A percentile compares a stretch with the other conserved stretches of the same genome.
Conservation (phyloP, 305 asterid genomes). For the Withania somnifera region DNA sequence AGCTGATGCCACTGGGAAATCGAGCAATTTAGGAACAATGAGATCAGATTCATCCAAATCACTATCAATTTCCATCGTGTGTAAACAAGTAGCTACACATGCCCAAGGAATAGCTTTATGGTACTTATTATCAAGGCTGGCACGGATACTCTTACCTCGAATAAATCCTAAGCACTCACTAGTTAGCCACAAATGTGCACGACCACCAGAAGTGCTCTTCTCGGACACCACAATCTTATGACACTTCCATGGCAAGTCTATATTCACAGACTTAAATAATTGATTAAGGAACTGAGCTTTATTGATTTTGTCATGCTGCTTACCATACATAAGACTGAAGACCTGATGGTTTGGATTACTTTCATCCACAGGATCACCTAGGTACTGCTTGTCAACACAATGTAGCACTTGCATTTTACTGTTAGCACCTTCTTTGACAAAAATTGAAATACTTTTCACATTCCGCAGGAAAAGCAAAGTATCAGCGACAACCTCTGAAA, state of each 20-base stretch:
- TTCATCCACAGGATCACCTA: conserved; percentile 53
- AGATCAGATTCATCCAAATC: conserved; percentile 25
- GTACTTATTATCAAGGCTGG: conserved; percentile 44
- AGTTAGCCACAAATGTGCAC: conserved; percentile 72
- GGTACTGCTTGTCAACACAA: conserved; percentile 54
- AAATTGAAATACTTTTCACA: conserved; percentile 72
- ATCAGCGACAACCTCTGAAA: conserved; percentile 71
- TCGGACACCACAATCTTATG: conserved; percentile 83
- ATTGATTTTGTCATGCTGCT: conserved; percentile 43
- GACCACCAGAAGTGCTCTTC: conserved; percentile 47
- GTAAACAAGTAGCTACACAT: conserved; percentile 73
- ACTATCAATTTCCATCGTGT: conserved; percentile 34
- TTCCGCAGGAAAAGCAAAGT: conserved; percentile 79
- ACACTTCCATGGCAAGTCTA: conserved; percentile 71
- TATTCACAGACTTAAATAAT: conserved; percentile 48
- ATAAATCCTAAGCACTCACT: conserved; percentile 68
- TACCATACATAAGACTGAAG: conserved; percentile 54
- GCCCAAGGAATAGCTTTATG: conserved; percentile 85
- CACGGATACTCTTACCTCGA: conserved; percentile 33
- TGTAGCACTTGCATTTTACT: conserved; percentile 85
- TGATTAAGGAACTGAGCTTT: conserved; percentile 59
- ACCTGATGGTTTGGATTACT: conserved; percentile 53
- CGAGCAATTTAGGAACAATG: conserved; percentile 37
- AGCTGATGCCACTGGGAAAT: conserved; percentile 27
- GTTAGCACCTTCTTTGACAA: conserved; percentile 69